Base-by-base conservation (phyloP, 352 stramenopile species). In the Phytophthora rubi region DNA sequence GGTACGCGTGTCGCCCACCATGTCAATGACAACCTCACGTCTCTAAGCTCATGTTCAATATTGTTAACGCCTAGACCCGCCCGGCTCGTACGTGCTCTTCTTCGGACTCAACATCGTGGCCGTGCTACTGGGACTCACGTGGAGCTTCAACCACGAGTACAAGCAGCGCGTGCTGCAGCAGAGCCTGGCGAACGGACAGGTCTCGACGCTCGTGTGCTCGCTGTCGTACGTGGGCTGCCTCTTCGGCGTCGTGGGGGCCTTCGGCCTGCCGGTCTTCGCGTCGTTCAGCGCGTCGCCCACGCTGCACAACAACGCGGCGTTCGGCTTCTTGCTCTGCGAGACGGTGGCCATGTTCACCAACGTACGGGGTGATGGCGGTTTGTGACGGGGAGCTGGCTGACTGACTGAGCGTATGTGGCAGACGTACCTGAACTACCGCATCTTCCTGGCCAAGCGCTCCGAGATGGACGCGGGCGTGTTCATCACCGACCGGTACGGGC, bases 111-210 rank as follows among this genome's bases (percentile, higher is more conserved):
- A 81, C 18, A 32, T 74, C 35, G 73, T 85, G 35, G 77, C 76
- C 15, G 65, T 89, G 57, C 56, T 89, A 30, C 52, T 89, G 13
- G 75, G 75, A n/a, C 61, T 82, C 59, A 77, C 71, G 55, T 89
- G 81, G 79, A 76, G 69, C 55, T 83, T 91, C 68, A 91, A 91
- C 71, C 77, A 80, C 70, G 68, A 82, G 52, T 82, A 86, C 59
- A 83, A 89, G 62, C 67, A 86, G 52, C 71, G 59, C 1, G 79
- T 85, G 37, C 57, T 89, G 47, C 66, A 73, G 26, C 65, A 68
- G 35, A 77, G 71, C 47, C 21, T 85, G 8, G 73, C 79, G 6
- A 80, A 78, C 51, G 79, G 75, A 1, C 74, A 81, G 33, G 49
- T 77, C 21, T 73, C 69, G 6, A 32, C 28, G 4, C 26, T 37